Evolutionary conservation across 2,329 filamentous ascomycete species (phyloP), one percentile per base, ranked within the genome.

Genomic region (Xylariaceae sp.): DNA sequence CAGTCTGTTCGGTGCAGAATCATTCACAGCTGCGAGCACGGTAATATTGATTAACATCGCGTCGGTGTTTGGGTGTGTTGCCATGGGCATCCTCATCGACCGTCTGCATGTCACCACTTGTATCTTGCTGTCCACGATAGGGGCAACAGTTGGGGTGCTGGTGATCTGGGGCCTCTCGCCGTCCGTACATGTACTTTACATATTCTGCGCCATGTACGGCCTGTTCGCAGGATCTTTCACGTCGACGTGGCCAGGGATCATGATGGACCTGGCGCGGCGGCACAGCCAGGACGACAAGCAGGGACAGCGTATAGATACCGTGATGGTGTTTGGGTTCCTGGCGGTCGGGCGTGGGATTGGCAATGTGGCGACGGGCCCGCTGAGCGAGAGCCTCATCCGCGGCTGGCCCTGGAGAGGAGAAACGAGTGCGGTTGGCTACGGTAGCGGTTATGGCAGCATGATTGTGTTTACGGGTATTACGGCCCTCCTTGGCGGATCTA

Each of bases 171-270:
- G 83, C 0, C 66, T 78, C 22, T 75, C 79, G 17, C 73, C 71
- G 0, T 75, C 69, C 9, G 66, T 83, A 19, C 72, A 73, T 0
- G 66, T 82, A 3, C 63, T 87, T 31, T 77, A 82, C 19, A 56
- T 80, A 7, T 87, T 84, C 63, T 80, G 82, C 32, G 65, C 85
- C 15, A 68, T 76, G 5, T 87, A 83, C 58, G 85, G 84, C 0
- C 72, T 86, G 56, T 87, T 86, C 47, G 83, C 83, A 0, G 81
- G 83, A 0, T 77, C 80, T 0, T 87, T 82, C 60, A 80, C 78
- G 2, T 77, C 79, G 1, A 78, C 81, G 0, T 87, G 83, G 82
- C 73, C 77, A 0, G 80, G 80, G 0, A 73, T 81, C 56, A 78
- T 78, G 75, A 68, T 61, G 36, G 71, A 75, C 48, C 59, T 75